Conservation (phyloP, 2,329 filamentous ascomycete genomes). For the Alternaria triticina region DNA sequence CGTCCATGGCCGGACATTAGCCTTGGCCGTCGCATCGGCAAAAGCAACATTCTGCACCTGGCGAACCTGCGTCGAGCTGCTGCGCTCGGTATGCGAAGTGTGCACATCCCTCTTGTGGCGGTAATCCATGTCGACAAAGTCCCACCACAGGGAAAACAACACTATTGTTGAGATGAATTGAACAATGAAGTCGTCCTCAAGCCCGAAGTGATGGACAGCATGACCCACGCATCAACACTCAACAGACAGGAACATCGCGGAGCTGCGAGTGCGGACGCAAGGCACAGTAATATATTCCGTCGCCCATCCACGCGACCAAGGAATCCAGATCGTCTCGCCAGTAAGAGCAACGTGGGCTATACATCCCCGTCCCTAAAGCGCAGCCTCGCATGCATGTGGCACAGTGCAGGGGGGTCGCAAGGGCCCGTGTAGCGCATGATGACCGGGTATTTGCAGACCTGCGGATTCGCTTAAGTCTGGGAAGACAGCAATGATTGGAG, state of each 20-base stretch:
- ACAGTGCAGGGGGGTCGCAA: conserved; percentile 7
- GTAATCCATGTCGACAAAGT: conserved; percentile 14
- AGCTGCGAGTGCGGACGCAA: background rate
- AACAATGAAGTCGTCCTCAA: conserved; percentile 6
- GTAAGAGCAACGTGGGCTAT: background rate
- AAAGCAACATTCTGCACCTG: conserved; percentile 54
- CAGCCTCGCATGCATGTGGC: conserved; percentile 4
- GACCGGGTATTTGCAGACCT: conserved; percentile 18
- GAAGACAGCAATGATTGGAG: background rate
- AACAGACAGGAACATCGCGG: background rate
- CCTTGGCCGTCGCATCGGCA: conserved; percentile 55
- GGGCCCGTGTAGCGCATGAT: conserved; percentile 11
- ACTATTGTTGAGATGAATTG: background rate
- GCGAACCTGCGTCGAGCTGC: conserved; percentile 31
- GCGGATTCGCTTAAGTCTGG: conserved; percentile 6
- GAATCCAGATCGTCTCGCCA: conserved; percentile 2
- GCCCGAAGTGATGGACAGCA: conserved; percentile 5
- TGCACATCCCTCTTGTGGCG: conserved; percentile 19
- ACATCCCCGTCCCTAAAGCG: conserved; percentile 6
- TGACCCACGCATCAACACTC: conserved; percentile 2
- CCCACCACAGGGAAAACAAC: background rate
- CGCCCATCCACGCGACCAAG: conserved; percentile 7
- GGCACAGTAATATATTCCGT: conserved; percentile 14
- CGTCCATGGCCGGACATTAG: conserved; percentile 49
- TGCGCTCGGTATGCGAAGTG: conserved; percentile 25